Evolutionary conservation across 108 stramenopile genomes (phyloP), one percentile per base, ranked within the genome.

Genomic region (Thalassiosira profunda): DNA sequence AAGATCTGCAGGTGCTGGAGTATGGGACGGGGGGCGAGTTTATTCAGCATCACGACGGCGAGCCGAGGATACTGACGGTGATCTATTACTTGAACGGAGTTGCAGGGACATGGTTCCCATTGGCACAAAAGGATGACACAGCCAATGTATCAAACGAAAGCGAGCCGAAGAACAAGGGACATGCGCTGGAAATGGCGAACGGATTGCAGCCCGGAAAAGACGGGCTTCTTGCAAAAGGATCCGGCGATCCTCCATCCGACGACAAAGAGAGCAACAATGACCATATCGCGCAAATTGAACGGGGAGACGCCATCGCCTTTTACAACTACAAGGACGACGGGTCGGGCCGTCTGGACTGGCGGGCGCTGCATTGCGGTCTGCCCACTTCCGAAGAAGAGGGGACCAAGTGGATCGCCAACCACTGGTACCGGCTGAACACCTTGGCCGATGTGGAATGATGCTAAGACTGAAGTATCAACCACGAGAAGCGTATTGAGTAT

Each of bases 31-130:
- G 74, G 6, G 87, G 87, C 18, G 79, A 74, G 38, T 88, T 72
- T 49, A 52, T 79, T 30, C 57, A 71, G 54, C 87, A 88, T 60
- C 84, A 85, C 26, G 87, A 88, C 60, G 78, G 68, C 0, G 42
- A 64, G 3, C 10, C 28, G 5, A 47, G 87, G 11, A 24, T 78
- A 5, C 34, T 88, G 25, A 88, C 87, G 5, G 80, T 83, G 2
- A 41, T 88, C 15, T 85, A 81, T 56, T 88, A 84, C 54, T 37
- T 88, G n/a, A 88, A 85, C 70, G 87, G 84, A 4, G 82, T 84
- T 4, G 82, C 76, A 25, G 87, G 49, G 10, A 88, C 87, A 5
- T 88, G 84, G 84, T 85, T 88, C 66, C 87, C 87, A 14, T 58
- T 85, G 52, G 87, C 87, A 18, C 45, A 69, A 30, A 45, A 11